Evolutionary conservation across 2,329 filamentous ascomycete species (phyloP).

Genomic region (Fusarium musae): DNA sequence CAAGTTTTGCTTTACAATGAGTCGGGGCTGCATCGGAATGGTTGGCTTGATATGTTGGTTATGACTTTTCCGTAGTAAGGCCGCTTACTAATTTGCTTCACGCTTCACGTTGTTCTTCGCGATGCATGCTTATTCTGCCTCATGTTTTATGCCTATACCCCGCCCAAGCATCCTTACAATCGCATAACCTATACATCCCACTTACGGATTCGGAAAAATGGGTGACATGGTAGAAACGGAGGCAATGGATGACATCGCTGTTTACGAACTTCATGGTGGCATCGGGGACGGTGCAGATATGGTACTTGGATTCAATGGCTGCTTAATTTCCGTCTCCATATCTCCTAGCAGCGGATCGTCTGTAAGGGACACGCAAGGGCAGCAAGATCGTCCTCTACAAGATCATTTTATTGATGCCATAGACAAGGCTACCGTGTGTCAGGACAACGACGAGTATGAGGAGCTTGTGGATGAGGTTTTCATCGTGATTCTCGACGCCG

Average conservation of each 20-base stretch:
- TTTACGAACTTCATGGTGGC: background rate
- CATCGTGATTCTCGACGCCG: background rate
- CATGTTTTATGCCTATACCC: background rate
- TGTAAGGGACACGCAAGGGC: accelerated
- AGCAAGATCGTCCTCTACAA: background rate
- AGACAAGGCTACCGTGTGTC: background rate
- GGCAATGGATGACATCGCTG: background rate
- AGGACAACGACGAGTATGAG: background rate
- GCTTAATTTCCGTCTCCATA: background rate
- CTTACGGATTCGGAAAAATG: accelerated
- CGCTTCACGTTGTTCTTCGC: background rate
- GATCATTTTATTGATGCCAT: background rate
- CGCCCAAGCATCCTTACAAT: background rate
- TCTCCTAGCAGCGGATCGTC: background rate
- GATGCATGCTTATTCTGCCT: background rate
- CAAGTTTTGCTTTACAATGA: background rate
- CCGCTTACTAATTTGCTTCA: background rate
- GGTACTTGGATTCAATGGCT: background rate
- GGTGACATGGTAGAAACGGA: accelerated
- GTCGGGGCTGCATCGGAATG: background rate
- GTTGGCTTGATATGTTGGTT: too few relatives aligned
- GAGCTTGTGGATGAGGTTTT: background rate
- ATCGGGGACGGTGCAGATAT: background rate
- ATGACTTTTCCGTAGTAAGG: background rate
- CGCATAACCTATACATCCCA: accelerated